phyloP scores from a whole-genome alignment of 2,329 filamentous ascomycete genomes.

The Fusarium subglutinans region DNA sequence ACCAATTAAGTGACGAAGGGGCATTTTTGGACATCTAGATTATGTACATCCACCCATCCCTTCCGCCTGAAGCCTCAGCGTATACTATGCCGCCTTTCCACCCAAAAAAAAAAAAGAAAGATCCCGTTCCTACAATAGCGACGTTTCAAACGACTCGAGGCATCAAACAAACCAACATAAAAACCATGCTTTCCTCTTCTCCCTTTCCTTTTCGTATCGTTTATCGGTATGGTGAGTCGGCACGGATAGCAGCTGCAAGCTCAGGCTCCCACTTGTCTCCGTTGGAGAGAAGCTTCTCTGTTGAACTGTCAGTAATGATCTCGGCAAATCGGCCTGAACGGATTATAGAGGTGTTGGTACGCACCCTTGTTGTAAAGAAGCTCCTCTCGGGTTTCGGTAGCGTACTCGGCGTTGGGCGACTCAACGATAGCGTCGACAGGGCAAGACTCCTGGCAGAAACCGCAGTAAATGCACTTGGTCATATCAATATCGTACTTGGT shows the following conservation, averaged over 20 bases:
- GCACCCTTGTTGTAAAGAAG: slow-evolving; percentile 91
- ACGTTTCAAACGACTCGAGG: slow-evolving; percentile 23
- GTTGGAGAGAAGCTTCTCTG: slow-evolving; percentile 86
- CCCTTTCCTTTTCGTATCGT: slow-evolving; percentile 28
- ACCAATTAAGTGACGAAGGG: slow-evolving; percentile 37
- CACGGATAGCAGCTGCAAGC: slow-evolving; percentile 88
- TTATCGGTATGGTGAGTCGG: slow-evolving; percentile 91
- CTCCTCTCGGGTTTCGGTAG: slow-evolving; percentile 82
- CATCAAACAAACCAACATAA: slow-evolving; percentile 21
- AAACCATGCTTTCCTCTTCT: slow-evolving; percentile 19
- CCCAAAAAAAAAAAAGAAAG: slow-evolving; percentile 11
- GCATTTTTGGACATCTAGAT: slow-evolving; percentile 43
- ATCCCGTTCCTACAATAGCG: slow-evolving; percentile 32
- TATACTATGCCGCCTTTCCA: slow-evolving; percentile 7
- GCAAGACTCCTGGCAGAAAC: slow-evolving; percentile 98
- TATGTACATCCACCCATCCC: slow-evolving; percentile 42
- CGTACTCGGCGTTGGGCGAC: slow-evolving; percentile 70
- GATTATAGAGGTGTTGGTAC: slow-evolving; percentile 24
- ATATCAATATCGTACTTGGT: slow-evolving; percentile 99
- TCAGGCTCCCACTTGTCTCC: slow-evolving; percentile 99
- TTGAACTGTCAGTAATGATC: slow-evolving; percentile 31
- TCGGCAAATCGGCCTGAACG: background rate
- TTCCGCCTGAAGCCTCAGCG: slow-evolving; percentile 22
- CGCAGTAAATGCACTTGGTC: slow-evolving; percentile 99
- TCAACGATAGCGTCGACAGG: slow-evolving; percentile 90